phyloP scores from a whole-genome alignment of 805 yeast species.

The Kodamaea leandrae region DNA sequence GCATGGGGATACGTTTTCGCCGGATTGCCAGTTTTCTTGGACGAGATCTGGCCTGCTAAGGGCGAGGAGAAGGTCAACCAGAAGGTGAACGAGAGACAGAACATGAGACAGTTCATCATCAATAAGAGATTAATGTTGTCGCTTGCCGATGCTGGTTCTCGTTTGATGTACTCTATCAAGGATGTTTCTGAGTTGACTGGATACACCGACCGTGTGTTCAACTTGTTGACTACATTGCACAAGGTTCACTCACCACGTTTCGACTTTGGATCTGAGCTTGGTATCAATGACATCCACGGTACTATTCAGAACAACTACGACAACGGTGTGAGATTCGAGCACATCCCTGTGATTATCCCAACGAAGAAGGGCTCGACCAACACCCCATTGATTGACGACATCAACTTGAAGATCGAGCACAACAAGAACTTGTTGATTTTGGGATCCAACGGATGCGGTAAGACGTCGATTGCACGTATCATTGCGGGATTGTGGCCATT shows the following conservation, averaged over 20 bases:
- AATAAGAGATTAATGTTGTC: conserved; percentile 88
- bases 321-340: conserved; percentile 75
- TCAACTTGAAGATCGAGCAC: conserved; percentile 57
- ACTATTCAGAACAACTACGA: conserved; percentile 73
- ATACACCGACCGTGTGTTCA: conserved; percentile 81
- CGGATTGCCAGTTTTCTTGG: conserved; percentile 80
- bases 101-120: conserved; percentile 84
- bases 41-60: conserved; percentile 40
- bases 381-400: conserved; percentile 53
- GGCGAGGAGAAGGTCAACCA: conserved; percentile 13
- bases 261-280: conserved; percentile 46
- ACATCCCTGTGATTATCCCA: conserved; percentile 80
- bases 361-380: conserved; percentile 59
- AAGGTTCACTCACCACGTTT: conserved; percentile 69
- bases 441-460: conserved; percentile 90
- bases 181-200: conserved; percentile 91
- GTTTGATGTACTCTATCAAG: conserved; percentile 91
- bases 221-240: conserved; percentile 72
- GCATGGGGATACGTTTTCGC: conserved; percentile 92
- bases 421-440: conserved; percentile 73
- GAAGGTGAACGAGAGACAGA: conserved; percentile 46
- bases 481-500: conserved; percentile 92
- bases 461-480: conserved; percentile 79
- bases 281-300: conserved; percentile 61
- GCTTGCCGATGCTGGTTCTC: conserved; percentile 91